Evolutionary conservation across 192 early-diverging fungal species (phyloP), one percentile per base, ranked within the genome.

Genomic region (Mortierella claussenii): DNA sequence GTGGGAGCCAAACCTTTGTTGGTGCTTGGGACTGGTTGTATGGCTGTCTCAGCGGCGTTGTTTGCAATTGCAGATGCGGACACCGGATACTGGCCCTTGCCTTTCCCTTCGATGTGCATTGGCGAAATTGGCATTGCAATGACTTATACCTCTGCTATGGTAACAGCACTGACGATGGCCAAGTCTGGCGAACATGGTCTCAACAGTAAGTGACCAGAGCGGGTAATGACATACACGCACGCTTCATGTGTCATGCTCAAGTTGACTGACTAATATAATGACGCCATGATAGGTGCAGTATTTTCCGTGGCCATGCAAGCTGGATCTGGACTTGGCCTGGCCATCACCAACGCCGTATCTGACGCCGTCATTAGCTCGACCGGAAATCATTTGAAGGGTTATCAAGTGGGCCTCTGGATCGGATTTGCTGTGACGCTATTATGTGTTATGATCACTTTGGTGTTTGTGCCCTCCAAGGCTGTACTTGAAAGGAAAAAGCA

Each of bases 231-330:
- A n/a, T n/a, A n/a, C n/a, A n/a, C n/a, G n/a, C n/a, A n/a, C n/a
- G n/a, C n/a, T n/a, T n/a, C n/a, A n/a, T n/a, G n/a, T n/a, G n/a
- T n/a, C n/a, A n/a, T n/a, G n/a, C n/a, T n/a, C n/a, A n/a, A n/a
- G n/a, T n/a, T n/a, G n/a, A n/a, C n/a, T n/a, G n/a, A n/a, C n/a
- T n/a, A n/a, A n/a, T n/a, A n/a, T n/a, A n/a, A n/a, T n/a, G n/a
- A n/a, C n/a, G n/a, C n/a, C n/a, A n/a, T n/a, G n/a, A n/a, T n/a
- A 66, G 79, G 79, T 17, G 79, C 79, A 0, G 79, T 81, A 23
- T 81, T 76, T 58, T 69, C 66, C 7, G 73, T 75, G 12, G 79
- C 79, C 20, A 75, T 74, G 71, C 79, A 81, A 34, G 60, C 73
- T 17, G 79, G 79, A 60, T 81, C 79, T 27, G 79, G 66, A 24